phyloP scores from a whole-genome alignment of 495 filamentous ascomycete genomes.

The Acidiella bohemica region DNA sequence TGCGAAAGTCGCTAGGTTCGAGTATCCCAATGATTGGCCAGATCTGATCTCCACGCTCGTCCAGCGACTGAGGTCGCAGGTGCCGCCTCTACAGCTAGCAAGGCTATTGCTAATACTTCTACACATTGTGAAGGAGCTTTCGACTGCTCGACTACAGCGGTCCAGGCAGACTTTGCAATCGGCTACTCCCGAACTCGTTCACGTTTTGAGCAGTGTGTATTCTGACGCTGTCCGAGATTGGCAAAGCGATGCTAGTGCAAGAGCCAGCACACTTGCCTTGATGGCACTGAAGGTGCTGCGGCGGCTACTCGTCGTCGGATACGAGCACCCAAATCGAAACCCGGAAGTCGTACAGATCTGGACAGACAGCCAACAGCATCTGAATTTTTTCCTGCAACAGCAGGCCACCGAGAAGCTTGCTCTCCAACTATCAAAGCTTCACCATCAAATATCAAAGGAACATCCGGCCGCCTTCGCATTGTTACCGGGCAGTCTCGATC shows the following conservation, averaged over 20 bases:
- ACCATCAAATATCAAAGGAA: slow-evolving; percentile 62
- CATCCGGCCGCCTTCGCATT: slow-evolving; percentile 71
- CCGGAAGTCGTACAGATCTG: slow-evolving; percentile 64
- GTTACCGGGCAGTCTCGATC: slow-evolving; percentile 59
- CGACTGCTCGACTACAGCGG: slow-evolving; percentile 57
- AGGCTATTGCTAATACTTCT: slow-evolving; percentile 65
- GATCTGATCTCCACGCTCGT: slow-evolving; percentile 43
- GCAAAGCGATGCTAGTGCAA: slow-evolving; percentile 47
- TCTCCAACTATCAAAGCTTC: slow-evolving; percentile 79
- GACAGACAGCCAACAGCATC: slow-evolving; percentile 54
- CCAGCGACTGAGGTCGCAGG: slow-evolving; percentile 41
- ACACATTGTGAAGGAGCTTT: slow-evolving; percentile 78
- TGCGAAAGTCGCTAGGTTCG: slow-evolving; percentile 75
- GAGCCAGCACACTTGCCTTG: slow-evolving; percentile 54
- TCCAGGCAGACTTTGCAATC: slow-evolving; percentile 60
- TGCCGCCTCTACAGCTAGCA: slow-evolving; percentile 44
- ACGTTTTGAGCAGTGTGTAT: slow-evolving; percentile 64
- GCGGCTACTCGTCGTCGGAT: slow-evolving; percentile 66
- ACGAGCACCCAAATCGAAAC: slow-evolving; percentile 67
- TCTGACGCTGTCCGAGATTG: slow-evolving; percentile 57
- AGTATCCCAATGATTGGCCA: slow-evolving; percentile 77
- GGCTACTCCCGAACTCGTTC: slow-evolving; percentile 65
- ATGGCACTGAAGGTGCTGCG: slow-evolving; percentile 66
- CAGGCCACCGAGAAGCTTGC: slow-evolving; percentile 64
- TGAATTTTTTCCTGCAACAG: slow-evolving; percentile 48